Percentiles rank a stretch among this genome's conserved stretches.
These are phyloP conservation scores for Strobilomyces confusus DNA, from an alignment of 768 basidiomycete genomes.

Conservation along the genomic window DNA sequence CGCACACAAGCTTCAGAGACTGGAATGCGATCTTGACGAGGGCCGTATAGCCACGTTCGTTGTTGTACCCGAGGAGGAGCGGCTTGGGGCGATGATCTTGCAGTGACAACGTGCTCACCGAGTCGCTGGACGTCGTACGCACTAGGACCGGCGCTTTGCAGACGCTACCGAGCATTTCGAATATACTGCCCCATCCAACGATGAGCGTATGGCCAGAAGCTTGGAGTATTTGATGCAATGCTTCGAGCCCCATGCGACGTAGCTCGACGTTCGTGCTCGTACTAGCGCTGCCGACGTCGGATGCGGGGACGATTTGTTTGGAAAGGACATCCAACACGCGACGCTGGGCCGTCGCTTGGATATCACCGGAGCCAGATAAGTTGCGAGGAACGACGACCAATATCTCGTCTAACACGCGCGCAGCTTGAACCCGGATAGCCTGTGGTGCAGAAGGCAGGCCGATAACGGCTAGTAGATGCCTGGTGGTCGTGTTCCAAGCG, in stretches of 20 bases:
- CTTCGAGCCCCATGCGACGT: constrained; percentile 83
- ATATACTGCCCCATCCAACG: constrained; percentile 91
- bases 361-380: constrained; percentile 52
- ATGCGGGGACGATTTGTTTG: constrained; percentile 59
- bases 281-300: constrained; percentile 39
- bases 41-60: constrained; percentile 65
- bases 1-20: constrained; percentile 90
- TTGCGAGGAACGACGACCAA: constrained; percentile 75
- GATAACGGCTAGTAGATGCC: constrained; percentile 76
- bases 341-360: constrained; percentile 69
- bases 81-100: constrained; percentile 37
- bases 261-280: constrained; percentile 64
- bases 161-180: constrained; percentile 87
- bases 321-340: constrained; percentile 84
- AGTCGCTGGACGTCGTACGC: constrained; percentile 38
- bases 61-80: constrained; percentile 52
- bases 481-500: constrained; percentile 80
- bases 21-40: constrained; percentile 94
- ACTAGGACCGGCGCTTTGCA: constrained; percentile 53
- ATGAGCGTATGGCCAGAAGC: constrained; percentile 88
- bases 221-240: constrained; percentile 86
- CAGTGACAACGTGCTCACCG: constrained; percentile 41
- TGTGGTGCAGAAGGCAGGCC: constrained; percentile 67
- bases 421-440: constrained; percentile 82
- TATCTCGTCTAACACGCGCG: constrained; percentile 81